phyloP scores from a whole-genome alignment of 2,329 filamentous ascomycete species.

The Bipolaris bicolor region DNA sequence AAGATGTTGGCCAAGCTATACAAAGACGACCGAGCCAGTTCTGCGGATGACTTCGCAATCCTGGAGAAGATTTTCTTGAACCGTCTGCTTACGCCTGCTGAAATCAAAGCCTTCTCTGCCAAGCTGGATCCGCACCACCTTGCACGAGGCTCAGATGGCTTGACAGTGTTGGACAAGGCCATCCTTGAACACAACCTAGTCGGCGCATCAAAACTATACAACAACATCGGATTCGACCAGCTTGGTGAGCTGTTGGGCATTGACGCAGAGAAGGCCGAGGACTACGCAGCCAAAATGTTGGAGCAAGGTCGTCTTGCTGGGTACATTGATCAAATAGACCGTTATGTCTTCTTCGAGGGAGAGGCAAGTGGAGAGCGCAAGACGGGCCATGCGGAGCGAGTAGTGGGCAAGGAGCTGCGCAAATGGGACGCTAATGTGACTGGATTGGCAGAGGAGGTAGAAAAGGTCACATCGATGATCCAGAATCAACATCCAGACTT shows the following conservation, averaged over 20 bases:
- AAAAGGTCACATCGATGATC: slow-evolving; percentile 80
- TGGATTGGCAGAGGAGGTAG: slow-evolving; percentile 84
- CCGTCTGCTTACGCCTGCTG: slow-evolving; percentile 76
- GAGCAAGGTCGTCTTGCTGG: slow-evolving; percentile 89
- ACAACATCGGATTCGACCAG: slow-evolving; percentile 64
- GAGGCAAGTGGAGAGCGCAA: slow-evolving; percentile 73
- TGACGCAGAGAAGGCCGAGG: slow-evolving; percentile 80
- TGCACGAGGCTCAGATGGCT: slow-evolving; percentile 85
- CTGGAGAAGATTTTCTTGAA: slow-evolving; percentile 98
- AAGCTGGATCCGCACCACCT: slow-evolving; percentile 86
- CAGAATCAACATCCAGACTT: slow-evolving; percentile 76
- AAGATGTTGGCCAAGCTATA: slow-evolving; percentile 82
- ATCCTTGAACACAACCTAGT: slow-evolving; percentile 96
- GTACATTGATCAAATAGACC: slow-evolving; percentile 91
- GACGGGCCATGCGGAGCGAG: slow-evolving; percentile 64
- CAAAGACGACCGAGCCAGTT: slow-evolving; percentile 84
- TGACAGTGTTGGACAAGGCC: slow-evolving; percentile 89
- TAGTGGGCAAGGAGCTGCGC: slow-evolving; percentile 73
- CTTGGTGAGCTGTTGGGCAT: slow-evolving; percentile 80
- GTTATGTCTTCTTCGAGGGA: slow-evolving; percentile 84
- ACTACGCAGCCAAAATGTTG: slow-evolving; percentile 92
- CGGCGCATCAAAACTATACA: slow-evolving; percentile 69
- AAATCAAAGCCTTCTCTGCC: slow-evolving; percentile 84
- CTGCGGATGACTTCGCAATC: slow-evolving; percentile 81
- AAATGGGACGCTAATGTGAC: slow-evolving; percentile 91